Base-by-base conservation (phyloP, 1,139 yeast genomes). In the Lodderomyces margitis region DNA sequence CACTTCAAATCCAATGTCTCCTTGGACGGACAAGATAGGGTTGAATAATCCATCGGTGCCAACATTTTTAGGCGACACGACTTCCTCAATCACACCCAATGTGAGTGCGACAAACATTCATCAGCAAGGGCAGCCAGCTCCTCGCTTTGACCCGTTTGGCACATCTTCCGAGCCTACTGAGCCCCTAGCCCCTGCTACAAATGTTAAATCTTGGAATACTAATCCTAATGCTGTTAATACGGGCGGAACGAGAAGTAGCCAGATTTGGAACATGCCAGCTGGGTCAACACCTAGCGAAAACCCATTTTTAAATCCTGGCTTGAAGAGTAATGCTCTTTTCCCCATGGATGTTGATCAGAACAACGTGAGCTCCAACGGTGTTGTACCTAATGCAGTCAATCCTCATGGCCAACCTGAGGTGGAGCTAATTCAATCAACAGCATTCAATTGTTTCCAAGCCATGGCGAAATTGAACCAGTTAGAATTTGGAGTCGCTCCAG, bases 401-500 rank as follows among this genome's bases (percentile, higher is more conserved):
- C 10, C 34, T n/a, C 8, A 3, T 32, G 20, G 33, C 8, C 21
- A 19, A 21, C 31, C 27, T 15, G 50, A 48, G 14, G 24, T 37
- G 30, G 50, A 46, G 5, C 33, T 48, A 17, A 44, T 48, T 36
- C 50, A 46, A 36, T 40, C 51, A 8, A 20, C 73, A 1, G 63
- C 70, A 2, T 56, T 49, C 43, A 63, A 61, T 44, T 70, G 74
- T 15, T 70, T 64, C 47, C 69, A 63, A 44, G 47, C 59, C 15
- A 50, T 70, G 36, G 60, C 59, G 37, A 55, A 43, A 32, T 47
- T 64, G 4, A 62, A 65, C 45, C 72, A 66, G 47, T 56, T 68
- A 12, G 70, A 65, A 45, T 68, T 61, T 51, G 76, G 74, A 0
- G 57, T 62, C 27, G 74, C 70, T 1, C 69, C 72, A 9, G 55